A percentile compares a stretch with the other conserved stretches of the same genome.
Evolutionary conservation across 768 basidiomycete species (phyloP).

Genomic region (Panaeolus papilionaceus): DNA sequence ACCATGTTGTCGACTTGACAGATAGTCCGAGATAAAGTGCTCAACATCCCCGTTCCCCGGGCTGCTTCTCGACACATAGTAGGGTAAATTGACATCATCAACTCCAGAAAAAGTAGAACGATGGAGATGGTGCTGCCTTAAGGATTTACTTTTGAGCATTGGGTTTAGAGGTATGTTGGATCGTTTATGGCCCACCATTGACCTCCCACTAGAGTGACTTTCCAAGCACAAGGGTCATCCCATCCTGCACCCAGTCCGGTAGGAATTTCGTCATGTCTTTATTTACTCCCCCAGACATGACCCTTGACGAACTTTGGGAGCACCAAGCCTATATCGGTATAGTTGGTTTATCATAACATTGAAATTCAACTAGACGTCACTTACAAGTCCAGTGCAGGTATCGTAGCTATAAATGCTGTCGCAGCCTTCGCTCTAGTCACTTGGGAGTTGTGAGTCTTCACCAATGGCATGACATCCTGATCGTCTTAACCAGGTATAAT

Average conservation of each 20-base stretch:
- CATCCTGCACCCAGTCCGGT: neutral
- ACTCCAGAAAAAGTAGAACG: constrained; percentile 19
- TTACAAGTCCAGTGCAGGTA: constrained; percentile 17
- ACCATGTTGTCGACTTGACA: constrained; percentile 2
- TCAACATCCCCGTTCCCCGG: neutral
- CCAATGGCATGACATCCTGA: neutral
- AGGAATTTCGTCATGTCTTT: constrained; percentile 21
- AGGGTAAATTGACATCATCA: constrained; percentile 11
- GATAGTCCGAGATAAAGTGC: constrained; percentile 9
- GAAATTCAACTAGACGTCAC: neutral
- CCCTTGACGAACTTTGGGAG: constrained; percentile 24
- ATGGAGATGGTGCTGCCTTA: constrained; percentile 30
- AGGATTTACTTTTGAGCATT: constrained; percentile 23
- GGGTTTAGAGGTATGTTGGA: neutral
- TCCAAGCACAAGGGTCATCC: neutral
- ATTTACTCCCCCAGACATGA: constrained; percentile 15
- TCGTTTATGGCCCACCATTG: constrained; percentile 11
- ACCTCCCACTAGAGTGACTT: neutral
- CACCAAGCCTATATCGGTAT: constrained; percentile 26
- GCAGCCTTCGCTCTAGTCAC: constrained; percentile 38
- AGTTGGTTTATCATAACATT: neutral
- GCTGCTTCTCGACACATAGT: constrained; percentile 4
- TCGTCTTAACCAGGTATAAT: neutral
- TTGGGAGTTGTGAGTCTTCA: constrained; percentile 38
- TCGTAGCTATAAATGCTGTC: constrained; percentile 32